Evolutionary conservation across 805 yeast genomes (phyloP).

Genomic region (Metschnikowia shivogae): DNA sequence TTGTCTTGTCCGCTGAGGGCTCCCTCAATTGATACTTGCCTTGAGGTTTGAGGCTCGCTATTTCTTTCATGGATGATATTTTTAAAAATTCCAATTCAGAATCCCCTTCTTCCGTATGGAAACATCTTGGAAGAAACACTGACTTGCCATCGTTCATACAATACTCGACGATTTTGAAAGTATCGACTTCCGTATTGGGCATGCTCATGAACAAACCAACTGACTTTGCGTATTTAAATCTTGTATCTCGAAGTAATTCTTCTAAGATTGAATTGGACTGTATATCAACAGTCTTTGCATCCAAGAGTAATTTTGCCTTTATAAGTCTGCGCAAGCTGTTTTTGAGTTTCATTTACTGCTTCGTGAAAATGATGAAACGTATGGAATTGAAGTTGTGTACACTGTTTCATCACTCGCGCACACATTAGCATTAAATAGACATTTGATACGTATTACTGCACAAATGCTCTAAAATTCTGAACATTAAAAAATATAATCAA

Average conservation of each 20-base stretch:
- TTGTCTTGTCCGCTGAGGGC: slow-evolving; percentile 43
- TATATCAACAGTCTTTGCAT: slow-evolving; percentile 12
- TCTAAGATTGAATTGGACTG: slow-evolving; percentile 27
- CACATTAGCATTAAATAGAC: too few species aligned
- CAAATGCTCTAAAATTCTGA: too few species aligned
- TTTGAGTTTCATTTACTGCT: slow-evolving; percentile 17
- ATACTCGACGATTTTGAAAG: slow-evolving; percentile 47
- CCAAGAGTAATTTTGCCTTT: slow-evolving; percentile 20
- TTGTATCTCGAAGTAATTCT: slow-evolving; percentile 22
- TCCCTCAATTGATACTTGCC: slow-evolving; percentile 69
- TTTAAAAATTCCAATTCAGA: slow-evolving; percentile 55
- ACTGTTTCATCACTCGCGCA: too few species aligned
- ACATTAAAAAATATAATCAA: too few species aligned
- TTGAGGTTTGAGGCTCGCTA: slow-evolving; percentile 50
- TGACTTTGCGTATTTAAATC: slow-evolving; percentile 41
- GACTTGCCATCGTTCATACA: slow-evolving; percentile 48
- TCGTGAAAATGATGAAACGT: neutral
- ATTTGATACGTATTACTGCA: too few species aligned
- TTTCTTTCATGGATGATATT: slow-evolving; percentile 40
- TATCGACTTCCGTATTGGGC: slow-evolving; percentile 67
- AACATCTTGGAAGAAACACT: slow-evolving; percentile 59
- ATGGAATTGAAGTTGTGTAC: neutral
- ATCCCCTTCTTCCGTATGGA: slow-evolving; percentile 24
- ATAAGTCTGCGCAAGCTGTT: slow-evolving; percentile 22
- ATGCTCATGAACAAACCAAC: slow-evolving; percentile 75